Base-by-base conservation (phyloP, 305 asterid species). In the Rubia tinctorum region DNA sequence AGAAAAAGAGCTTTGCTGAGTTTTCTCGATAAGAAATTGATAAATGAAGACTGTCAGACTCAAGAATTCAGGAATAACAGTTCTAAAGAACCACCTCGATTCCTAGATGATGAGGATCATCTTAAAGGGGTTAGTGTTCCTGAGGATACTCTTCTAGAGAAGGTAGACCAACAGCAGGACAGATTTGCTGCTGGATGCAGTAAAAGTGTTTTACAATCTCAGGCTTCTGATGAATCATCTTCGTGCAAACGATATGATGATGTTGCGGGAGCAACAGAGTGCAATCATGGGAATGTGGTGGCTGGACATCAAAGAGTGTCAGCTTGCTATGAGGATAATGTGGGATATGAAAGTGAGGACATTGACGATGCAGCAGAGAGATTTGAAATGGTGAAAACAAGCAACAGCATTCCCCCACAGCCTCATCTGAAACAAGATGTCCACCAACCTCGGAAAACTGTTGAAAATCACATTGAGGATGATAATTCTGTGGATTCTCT, bases 1-100 rank as follows among this genome's bases (percentile, higher is more conserved):
- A 84, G 76, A 82, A 88, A 85, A 90, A 83, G 85, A 76, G 95
- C 86, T 76, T 77, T 93, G 73, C 74, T 85, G 76, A 67, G 11
- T 71, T 93, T 93, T 79, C 74, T 88, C 74, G 88, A 83, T 40
- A 71, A 56, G 62, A 83, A 80, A 49, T 60, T 76, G 80, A 22
- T 64, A 23, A 79, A 73, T 71, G 71, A 74, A 51, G 85, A 73
- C 58, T 63, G 77, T 49, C 79, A 30, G 74, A 45, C 68, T 37
- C 73, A 25, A 75, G 77, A 45, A 76, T 51, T 18, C 61, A 71
- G 69, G 73, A 68, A 58, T 49, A 70, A 65, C 75, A 78, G 77
- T 60, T 59, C 20, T 53, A 77, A 76, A 63, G 80, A 70, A 53
- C 55, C 10, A 20, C 27, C 72, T 25, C 43, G 23, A 68, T 59